Evolutionary conservation across 225 moss, liverwort and hornwort genomes (phyloP).

Genomic region (Pseudisothecium myosuroides): DNA sequence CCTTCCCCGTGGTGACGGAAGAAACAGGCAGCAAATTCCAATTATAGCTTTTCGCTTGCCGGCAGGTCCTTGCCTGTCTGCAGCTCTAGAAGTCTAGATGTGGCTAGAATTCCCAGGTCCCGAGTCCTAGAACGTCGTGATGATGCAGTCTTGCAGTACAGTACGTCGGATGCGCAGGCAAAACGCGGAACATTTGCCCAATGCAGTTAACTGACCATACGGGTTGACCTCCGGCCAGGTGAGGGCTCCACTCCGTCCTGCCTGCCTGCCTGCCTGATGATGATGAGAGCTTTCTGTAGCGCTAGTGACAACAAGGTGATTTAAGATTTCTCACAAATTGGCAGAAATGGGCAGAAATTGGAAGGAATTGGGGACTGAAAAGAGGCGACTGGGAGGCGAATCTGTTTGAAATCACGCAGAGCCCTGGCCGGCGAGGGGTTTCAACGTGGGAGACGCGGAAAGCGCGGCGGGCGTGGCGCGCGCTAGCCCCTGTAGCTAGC

Average conservation of each 20-base stretch:
- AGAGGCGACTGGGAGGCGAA: background rate
- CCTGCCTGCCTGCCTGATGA: background rate
- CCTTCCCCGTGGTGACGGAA: background rate
- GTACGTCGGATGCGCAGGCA: background rate
- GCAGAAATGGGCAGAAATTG: background rate
- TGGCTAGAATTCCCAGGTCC: background rate
- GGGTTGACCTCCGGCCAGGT: background rate
- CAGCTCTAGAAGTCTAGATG: background rate
- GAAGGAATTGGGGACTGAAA: background rate
- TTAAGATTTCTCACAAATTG: background rate
- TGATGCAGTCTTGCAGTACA: background rate
- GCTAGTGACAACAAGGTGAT: background rate
- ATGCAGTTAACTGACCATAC: background rate
- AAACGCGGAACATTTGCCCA: background rate
- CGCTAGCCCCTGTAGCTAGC: background rate
- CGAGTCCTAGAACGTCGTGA: background rate
- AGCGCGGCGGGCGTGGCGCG: conserved; percentile 29
- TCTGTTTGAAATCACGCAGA: conserved; percentile 1
- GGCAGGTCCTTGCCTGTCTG: background rate
- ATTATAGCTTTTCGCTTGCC: background rate
- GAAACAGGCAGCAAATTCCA: no score
- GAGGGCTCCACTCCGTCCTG: background rate
- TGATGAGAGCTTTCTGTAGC: background rate
- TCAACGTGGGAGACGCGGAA: background rate
- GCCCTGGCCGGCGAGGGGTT: background rate